Percentiles rank a stretch among this genome's conserved stretches.
Conservation (phyloP, 768 basidiomycete species). For the Rhodotorula graminis region DNA sequence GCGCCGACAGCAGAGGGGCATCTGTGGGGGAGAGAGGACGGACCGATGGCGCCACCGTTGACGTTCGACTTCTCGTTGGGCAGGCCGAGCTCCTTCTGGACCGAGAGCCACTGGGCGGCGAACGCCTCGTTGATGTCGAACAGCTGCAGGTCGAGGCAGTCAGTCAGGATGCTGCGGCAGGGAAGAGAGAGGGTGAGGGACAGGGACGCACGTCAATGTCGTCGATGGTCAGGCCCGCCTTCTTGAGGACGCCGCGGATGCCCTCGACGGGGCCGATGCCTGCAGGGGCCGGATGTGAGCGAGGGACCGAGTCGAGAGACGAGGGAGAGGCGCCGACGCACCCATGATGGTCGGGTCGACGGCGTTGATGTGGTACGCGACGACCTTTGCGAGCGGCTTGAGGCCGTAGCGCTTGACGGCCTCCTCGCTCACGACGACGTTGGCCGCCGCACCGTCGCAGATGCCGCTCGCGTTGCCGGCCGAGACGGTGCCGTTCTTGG, state of each 20-base stretch:
- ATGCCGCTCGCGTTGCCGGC: conserved; percentile 50
- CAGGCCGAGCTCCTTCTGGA: conserved; percentile 48
- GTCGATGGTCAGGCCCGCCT: conserved; percentile 41
- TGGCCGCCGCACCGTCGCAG: conserved; percentile 50
- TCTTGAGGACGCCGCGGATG: conserved; percentile 39
- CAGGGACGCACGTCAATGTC: conserved; percentile 46
- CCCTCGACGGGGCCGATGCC: conserved; percentile 49
- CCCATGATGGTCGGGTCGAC: conserved; percentile 50
- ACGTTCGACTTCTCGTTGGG: conserved; percentile 44
- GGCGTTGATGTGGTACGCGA: conserved; percentile 48
- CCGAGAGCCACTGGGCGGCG: conserved; percentile 50
- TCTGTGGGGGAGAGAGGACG: conserved; percentile 7
- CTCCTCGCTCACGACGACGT: conserved; percentile 48
- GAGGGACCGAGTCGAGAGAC: no score
- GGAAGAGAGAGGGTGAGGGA: conserved; percentile 1
- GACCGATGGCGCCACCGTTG: conserved; percentile 48
- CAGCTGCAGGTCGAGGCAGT: conserved; percentile 5
- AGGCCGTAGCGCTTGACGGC: conserved; percentile 45
- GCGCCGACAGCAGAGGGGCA: no score
- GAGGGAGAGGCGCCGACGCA: background rate
- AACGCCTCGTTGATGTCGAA: conserved; percentile 46
- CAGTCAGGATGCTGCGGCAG: background rate
- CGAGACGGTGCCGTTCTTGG: conserved; percentile 47
- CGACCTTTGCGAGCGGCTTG: conserved; percentile 47
- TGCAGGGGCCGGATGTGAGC: no score